These are phyloP conservation scores for Clarireedia paspali DNA, from an alignment of 2,329 filamentous ascomycete species.

Conservation along the genomic window DNA sequence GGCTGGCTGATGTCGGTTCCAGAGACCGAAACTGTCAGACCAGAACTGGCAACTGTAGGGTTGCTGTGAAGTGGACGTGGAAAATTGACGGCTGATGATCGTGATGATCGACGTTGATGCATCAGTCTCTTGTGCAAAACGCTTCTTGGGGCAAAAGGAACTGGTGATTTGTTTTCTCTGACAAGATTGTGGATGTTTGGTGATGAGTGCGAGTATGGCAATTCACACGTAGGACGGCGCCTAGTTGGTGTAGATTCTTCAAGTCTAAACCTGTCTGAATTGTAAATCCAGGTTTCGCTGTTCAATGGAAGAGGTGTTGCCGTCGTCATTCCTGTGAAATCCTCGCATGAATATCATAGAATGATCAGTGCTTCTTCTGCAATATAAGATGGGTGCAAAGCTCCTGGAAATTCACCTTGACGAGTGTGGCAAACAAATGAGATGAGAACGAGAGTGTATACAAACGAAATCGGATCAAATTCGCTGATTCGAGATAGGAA, in stretches of 20 bases:
- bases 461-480: no score
- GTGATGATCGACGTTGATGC: conserved; percentile 1
- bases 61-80: conserved; percentile 12
- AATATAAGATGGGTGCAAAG: no score
- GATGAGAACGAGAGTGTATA: no score
- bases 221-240: not conserved
- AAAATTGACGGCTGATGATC: not conserved
- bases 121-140: not conserved
- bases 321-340: not conserved
- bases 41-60: conserved; percentile 18
- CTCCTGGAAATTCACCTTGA: no score
- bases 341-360: no score
- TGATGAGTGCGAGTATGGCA: conserved; percentile 2
- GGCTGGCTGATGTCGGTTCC: conserved; percentile 13
- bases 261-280: not conserved
- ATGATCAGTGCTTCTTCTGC: no score
- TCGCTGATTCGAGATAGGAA: no score
- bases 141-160: conserved; percentile 4
- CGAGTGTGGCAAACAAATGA: no score
- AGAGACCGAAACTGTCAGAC: conserved; percentile 18
- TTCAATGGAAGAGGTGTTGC: not conserved
- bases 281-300: not conserved
- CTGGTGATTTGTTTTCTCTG: not conserved
- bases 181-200: not conserved
- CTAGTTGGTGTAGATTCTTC: not conserved